A percentile compares a stretch with the other conserved stretches of the same genome.
These are phyloP conservation scores for Scytalidium lignicola DNA, from an alignment of 2,329 filamentous ascomycete genomes.

Conservation along the genomic window DNA sequence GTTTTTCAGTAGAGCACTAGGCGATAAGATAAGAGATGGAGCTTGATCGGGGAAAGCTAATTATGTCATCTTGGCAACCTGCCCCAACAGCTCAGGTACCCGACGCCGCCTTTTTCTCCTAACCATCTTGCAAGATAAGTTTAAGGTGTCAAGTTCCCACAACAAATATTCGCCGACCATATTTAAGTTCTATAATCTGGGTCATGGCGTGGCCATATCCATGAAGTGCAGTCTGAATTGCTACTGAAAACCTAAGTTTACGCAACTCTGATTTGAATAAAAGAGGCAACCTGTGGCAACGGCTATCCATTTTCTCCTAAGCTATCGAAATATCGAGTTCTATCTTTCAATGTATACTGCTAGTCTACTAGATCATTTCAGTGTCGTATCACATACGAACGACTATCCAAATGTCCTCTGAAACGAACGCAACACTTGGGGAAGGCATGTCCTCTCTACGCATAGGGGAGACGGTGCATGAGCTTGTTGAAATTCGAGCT, in stretches of 20 bases:
- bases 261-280: neutral
- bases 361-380: neutral
- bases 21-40: neutral
- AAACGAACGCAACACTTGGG: neutral
- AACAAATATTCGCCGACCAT: no score
- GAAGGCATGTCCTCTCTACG: constrained; percentile 11
- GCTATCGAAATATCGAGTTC: neutral
- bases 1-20: no score
- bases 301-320: no score
- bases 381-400: constrained; percentile 8
- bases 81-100: neutral
- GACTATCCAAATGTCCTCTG: constrained; percentile 8
- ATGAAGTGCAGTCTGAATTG: constrained; percentile 12
- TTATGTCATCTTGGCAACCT: neutral
- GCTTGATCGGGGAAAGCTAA: neutral
- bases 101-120: neutral
- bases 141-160: neutral
- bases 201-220: constrained; percentile 28
- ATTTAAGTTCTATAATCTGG: neutral
- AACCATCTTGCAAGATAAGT: neutral
- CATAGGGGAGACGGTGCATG: constrained; percentile 16
- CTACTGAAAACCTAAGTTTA: constrained; percentile 6
- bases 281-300: neutral
- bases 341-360: neutral
- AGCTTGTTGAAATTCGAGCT: constrained; percentile 45